phyloP scores from a whole-genome alignment of 495 filamentous ascomycete species.

The Hypoxylon perforatum region DNA sequence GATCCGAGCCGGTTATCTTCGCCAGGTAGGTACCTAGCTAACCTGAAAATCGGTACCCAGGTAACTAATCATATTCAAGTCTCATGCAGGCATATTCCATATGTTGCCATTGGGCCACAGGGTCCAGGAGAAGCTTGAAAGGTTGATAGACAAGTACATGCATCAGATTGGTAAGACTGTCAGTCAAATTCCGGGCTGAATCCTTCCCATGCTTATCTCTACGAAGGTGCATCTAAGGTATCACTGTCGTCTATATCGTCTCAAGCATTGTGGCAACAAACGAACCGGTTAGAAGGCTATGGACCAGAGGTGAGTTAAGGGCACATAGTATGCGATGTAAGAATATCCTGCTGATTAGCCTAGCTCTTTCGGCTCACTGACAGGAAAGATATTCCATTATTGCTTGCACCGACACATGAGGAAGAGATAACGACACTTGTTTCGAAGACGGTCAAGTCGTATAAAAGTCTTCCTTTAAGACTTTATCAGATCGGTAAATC shows the following conservation, averaged over 20 bases:
- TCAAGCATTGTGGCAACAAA: conserved; percentile 81
- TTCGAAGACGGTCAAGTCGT: conserved; percentile 77
- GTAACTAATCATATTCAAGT: conserved; percentile 48
- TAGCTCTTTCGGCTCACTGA: conserved; percentile 86
- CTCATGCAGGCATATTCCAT: conserved; percentile 92
- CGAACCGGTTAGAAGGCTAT: conserved; percentile 61
- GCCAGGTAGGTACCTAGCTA: conserved; percentile 64
- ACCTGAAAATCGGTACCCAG: not conserved
- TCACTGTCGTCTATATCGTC: conserved; percentile 89
- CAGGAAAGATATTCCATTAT: conserved; percentile 76
- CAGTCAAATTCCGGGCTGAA: not conserved
- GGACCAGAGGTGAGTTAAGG: conserved; percentile 67
- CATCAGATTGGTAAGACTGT: conserved; percentile 68
- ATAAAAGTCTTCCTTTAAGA: conserved; percentile 85
- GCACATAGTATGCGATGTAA: not conserved
- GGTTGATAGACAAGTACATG: conserved; percentile 91
- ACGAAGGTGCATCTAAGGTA: conserved; percentile 82
- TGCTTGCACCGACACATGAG: conserved; percentile 94
- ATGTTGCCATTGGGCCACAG: conserved; percentile 88
- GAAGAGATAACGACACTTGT: conserved; percentile 93
- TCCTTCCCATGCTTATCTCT: conserved; percentile 7
- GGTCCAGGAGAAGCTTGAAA: conserved; percentile 89
- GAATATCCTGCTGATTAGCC: not conserved
- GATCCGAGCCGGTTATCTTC: conserved; percentile 80
- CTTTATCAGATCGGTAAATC: conserved; percentile 90